Percentiles rank a stretch among this genome's conserved stretches.
These are phyloP conservation scores for Triglochin maritima DNA, from an alignment of 106 monocot species.

Conservation along the genomic window DNA sequence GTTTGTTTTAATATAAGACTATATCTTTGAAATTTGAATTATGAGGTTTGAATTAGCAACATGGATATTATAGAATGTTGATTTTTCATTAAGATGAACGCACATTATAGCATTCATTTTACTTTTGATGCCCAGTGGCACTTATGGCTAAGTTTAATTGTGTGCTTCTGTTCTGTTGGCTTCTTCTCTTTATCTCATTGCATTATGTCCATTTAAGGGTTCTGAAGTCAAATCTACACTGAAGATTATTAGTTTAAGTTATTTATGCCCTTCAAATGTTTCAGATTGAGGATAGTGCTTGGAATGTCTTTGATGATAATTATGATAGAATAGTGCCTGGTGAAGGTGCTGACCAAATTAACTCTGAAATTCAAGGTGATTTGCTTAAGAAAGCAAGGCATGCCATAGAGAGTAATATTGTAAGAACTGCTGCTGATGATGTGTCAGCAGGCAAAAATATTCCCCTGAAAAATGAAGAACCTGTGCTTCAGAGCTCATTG, in stretches of 20 bases:
- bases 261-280: neutral
- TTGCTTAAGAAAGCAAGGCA: constrained; percentile 3
- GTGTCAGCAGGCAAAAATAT: neutral
- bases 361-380: neutral
- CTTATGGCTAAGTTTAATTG: too few species aligned
- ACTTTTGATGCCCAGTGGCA: too few species aligned
- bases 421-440: neutral
- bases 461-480: neutral
- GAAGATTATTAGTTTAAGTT: neutral
- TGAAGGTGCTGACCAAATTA: neutral
- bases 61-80: too few species aligned
- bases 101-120: too few species aligned
- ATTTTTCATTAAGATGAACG: too few species aligned
- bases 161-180: too few species aligned
- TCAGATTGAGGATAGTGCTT: constrained; percentile 1
- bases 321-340: neutral
- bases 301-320: neutral
- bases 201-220: too few species aligned
- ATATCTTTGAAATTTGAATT: too few species aligned
- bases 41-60: too few species aligned
- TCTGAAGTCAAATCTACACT: too few species aligned
- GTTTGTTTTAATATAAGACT: too few species aligned
- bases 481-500: neutral
- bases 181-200: too few species aligned
- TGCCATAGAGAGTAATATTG: neutral